These are phyloP conservation scores for Morella rubra DNA, from an alignment of 306 rosid species.

Conservation along the genomic window DNA sequence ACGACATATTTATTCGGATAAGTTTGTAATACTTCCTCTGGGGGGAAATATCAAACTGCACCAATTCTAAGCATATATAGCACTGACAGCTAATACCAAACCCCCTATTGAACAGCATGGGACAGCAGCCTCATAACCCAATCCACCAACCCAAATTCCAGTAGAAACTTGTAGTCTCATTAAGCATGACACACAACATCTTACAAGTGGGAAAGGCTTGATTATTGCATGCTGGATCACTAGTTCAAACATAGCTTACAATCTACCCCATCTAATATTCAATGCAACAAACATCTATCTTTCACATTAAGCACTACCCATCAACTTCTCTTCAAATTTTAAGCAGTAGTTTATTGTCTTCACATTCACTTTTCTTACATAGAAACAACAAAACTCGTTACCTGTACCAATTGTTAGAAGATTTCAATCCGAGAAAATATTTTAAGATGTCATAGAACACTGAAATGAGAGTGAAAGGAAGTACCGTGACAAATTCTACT, in stretches of 20 bases:
- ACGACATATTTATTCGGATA: too few relatives aligned
- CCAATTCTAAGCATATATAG: background rate
- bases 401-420: background rate
- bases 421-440: background rate
- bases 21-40: background rate
- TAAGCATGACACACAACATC: background rate
- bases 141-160: background rate
- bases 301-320: background rate
- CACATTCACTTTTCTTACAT: background rate
- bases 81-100: background rate
- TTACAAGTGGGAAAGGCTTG: background rate
- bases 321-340: background rate
- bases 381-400: background rate
- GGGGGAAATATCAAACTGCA: background rate
- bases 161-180: background rate
- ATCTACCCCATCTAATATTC: background rate
- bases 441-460: background rate
- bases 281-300: background rate
- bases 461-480: constrained; percentile 24
- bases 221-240: background rate
- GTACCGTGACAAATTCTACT: constrained; percentile 80
- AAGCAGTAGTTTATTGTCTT: background rate
- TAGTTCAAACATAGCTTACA: background rate
- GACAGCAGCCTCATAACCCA: background rate
- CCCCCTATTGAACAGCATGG: background rate